These are phyloP conservation scores for Parasarocladium wereldwijsianum DNA, from an alignment of 2,329 filamentous ascomycete genomes.

Conservation along the genomic window DNA sequence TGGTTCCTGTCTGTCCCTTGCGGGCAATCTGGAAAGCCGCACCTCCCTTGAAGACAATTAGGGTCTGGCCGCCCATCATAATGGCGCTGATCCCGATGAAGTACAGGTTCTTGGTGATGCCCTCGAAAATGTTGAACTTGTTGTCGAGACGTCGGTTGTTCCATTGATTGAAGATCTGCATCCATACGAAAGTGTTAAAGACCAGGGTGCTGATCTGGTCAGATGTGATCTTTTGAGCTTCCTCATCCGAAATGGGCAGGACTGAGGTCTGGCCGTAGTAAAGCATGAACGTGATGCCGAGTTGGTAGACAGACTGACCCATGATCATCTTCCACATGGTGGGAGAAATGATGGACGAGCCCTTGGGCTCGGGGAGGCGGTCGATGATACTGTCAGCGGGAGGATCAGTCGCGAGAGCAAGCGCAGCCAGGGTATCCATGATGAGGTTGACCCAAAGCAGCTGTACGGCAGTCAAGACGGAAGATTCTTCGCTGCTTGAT, in stretches of 20 bases:
- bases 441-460: conserved; percentile 94
- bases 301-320: conserved; percentile 80
- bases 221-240: conserved; percentile 24
- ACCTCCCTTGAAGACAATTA: conserved; percentile 82
- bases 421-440: conserved; percentile 88
- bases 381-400: conserved; percentile 68
- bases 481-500: conserved; percentile 49
- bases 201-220: conserved; percentile 62
- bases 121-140: conserved; percentile 89
- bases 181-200: conserved; percentile 98
- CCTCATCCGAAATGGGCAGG: no score
- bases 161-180: conserved; percentile 98
- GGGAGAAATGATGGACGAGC: conserved; percentile 55
- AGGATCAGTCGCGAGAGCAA: conserved; percentile 83
- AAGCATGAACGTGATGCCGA: conserved; percentile 64
- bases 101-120: conserved; percentile 71
- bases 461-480: conserved; percentile 78
- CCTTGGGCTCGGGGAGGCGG: conserved; percentile 51
- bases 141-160: conserved; percentile 95
- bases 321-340: conserved; percentile 99
- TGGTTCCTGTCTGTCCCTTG: conserved; percentile 47
- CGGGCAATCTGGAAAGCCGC: conserved; percentile 59
- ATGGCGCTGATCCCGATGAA: conserved; percentile 74
- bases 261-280: conserved; percentile 52
- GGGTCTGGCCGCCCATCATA: conserved; percentile 78